Base-by-base conservation (phyloP, 192 early-diverging fungal genomes). In the Phlyctochytrium arcticum region DNA sequence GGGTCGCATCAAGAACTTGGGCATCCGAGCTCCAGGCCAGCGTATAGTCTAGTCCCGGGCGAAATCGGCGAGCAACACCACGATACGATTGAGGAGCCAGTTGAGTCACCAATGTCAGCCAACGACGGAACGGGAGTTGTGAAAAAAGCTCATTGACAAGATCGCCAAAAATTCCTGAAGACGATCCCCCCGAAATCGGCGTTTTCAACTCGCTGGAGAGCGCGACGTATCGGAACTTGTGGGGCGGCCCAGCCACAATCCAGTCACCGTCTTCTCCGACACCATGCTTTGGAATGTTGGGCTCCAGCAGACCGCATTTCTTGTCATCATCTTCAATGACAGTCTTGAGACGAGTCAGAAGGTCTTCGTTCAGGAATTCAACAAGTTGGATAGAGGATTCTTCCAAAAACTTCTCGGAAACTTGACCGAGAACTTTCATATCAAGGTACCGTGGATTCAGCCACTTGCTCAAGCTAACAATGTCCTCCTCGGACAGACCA, bases 21-120 rank as follows among this genome's bases (percentile, higher is more conserved):
- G 62, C 47, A 12, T 74, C 60, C 29, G 71, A 74, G 21, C 79
- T 73, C 6, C 88, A 83, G 9, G 85, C 91, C 7, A 92, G 75
- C 6, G 91, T 89, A 70, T 89, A 92, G 65, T 92, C 91, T 50
- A 91, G 76, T 6, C 91, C 91, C 2, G 88, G 81, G 42, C 91
- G 75, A 77, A 92, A 92, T 6, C 89, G 76, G 33, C 91, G 83
- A 5, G 81, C 84, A 54, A 75, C 65, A 21, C 80, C 78, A 23
- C 88, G 81, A 19, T 63, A 64, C 4, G 66, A 69, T 0, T 51
- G 49, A 8, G 80, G 67, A 4, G 71, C 54, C 5, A 88, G 62
- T 7, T 78, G 76, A 3, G 86, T 87, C 23, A 90, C 54, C 15
- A 77, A 56, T 37, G 68, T 58, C 30, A 91, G 72, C 80, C 82